These are phyloP conservation scores for Botrytis galanthina DNA, from an alignment of 2,329 filamentous ascomycete genomes.

Conservation along the genomic window DNA sequence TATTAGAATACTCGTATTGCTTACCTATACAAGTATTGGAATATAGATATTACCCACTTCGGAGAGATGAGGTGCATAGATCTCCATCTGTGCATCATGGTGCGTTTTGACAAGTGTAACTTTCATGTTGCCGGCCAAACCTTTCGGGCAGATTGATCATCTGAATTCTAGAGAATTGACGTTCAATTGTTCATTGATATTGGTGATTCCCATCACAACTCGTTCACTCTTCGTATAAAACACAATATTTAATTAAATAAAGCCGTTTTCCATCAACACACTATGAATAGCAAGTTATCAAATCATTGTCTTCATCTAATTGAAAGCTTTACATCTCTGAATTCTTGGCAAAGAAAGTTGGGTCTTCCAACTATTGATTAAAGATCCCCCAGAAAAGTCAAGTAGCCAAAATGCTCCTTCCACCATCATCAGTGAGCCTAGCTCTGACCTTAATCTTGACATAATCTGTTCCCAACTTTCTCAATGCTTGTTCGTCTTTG, in stretches of 20 bases:
- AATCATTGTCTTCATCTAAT: background rate
- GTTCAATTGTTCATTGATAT: background rate
- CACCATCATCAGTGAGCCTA: slow-evolving; percentile 9
- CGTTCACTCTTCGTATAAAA: background rate
- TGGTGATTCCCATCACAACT: background rate
- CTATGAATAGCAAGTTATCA: background rate
- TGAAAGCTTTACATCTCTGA: background rate
- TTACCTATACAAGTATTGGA: background rate
- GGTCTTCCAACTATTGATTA: background rate
- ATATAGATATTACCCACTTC: background rate
- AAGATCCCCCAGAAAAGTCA: background rate
- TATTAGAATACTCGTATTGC: background rate
- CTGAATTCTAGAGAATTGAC: background rate
- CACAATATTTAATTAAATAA: too few species aligned
- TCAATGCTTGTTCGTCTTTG: background rate
- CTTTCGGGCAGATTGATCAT: background rate
- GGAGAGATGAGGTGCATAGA: background rate
- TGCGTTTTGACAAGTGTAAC: background rate
- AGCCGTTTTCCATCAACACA: background rate
- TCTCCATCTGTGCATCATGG: background rate
- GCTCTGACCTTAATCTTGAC: background rate
- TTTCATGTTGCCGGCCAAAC: background rate
- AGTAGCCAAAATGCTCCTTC: slow-evolving; percentile 7
- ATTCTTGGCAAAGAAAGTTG: background rate
- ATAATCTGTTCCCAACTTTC: slow-evolving; percentile 1